Percentiles rank a stretch among this genome's conserved stretches.
phyloP scores from a whole-genome alignment of 2,329 filamentous ascomycete genomes.

The Corynespora cassiicola region DNA sequence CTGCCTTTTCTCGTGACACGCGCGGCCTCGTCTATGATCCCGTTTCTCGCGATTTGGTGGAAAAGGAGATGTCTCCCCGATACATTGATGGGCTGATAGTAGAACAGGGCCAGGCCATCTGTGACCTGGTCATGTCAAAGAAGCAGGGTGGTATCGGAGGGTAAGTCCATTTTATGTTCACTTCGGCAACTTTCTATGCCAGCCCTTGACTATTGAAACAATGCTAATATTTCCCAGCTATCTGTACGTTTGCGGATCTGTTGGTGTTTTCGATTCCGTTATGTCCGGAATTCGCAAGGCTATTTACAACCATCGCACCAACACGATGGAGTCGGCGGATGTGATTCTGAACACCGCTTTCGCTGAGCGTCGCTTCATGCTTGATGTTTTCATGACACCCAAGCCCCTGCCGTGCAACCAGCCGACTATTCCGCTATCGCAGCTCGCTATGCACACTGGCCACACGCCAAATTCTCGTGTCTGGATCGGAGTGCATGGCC shows the following conservation, averaged over 20 bases:
- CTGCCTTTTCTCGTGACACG: conserved; percentile 60
- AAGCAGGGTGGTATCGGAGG: conserved; percentile 60
- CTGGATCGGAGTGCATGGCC: conserved; percentile 89
- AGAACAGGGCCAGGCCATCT: conserved; percentile 59
- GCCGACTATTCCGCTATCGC: conserved; percentile 28
- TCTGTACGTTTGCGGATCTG: conserved; percentile 58
- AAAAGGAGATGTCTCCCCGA: conserved; percentile 57
- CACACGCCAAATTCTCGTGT: conserved; percentile 48
- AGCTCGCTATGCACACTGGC: conserved; percentile 28
- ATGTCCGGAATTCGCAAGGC: conserved; percentile 64
- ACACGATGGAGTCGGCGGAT: conserved; percentile 29
- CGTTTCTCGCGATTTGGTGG: conserved; percentile 52
- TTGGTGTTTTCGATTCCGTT: conserved; percentile 60
- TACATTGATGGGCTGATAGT: conserved; percentile 62
- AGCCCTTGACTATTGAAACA: background rate
- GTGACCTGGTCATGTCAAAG: conserved; percentile 64
- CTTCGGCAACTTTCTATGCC: background rate
- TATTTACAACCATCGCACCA: conserved; percentile 47
- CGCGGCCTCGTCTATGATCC: conserved; percentile 56
- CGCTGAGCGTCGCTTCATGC: conserved; percentile 30
- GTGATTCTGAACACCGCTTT: conserved; percentile 29
- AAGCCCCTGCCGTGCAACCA: conserved; percentile 31
- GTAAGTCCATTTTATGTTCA: too few species aligned
- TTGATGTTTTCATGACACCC: conserved; percentile 34
- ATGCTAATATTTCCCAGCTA: conserved; percentile 36